A percentile compares a stretch with the other conserved stretches of the same genome.
phyloP scores from a whole-genome alignment of 352 stramenopile species.

The Pythium aristosporum region DNA sequence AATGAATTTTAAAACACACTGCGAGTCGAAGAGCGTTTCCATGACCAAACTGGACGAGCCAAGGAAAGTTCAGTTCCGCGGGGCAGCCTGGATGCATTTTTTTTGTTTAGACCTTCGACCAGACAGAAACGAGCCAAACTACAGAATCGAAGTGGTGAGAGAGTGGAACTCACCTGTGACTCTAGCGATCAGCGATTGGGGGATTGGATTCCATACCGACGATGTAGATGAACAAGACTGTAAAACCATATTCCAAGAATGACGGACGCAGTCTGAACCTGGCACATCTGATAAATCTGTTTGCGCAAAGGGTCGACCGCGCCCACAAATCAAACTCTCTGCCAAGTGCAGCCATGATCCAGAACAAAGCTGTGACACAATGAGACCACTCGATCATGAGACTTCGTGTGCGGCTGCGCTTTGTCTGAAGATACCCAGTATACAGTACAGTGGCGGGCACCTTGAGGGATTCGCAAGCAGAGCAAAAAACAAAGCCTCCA shows the following conservation, averaged over 20 bases:
- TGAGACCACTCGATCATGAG: background rate
- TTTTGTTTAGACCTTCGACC: conserved; percentile 13
- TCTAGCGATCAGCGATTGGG: conserved; percentile 19
- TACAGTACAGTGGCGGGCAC: too few relatives aligned
- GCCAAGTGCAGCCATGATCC: conserved; percentile 9
- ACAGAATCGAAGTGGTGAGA: conserved; percentile 22
- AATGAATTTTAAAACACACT: background rate
- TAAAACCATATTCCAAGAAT: conserved; percentile 10
- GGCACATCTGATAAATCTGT: conserved; percentile 6
- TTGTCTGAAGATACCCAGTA: too few relatives aligned
- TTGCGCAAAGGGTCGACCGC: conserved; percentile 22
- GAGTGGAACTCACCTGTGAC: conserved; percentile 20
- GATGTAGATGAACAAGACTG: conserved; percentile 29
- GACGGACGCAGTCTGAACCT: background rate
- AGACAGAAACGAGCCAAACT: conserved; percentile 23
- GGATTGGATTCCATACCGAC: conserved; percentile 21
- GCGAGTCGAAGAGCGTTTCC: too few relatives aligned
- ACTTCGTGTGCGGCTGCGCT: background rate
- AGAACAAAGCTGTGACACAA: background rate
- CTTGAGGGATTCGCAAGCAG: too few relatives aligned
- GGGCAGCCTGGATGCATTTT: background rate
- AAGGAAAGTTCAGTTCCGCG: conserved; percentile 13
- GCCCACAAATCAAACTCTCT: conserved; percentile 20
- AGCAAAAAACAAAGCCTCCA: too few relatives aligned
- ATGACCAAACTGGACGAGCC: too few relatives aligned